A percentile compares a stretch with the other conserved stretches of the same genome.
Conservation (phyloP, 2,329 filamentous ascomycete genomes). For the Stachybotrys chlorohalonatus region DNA sequence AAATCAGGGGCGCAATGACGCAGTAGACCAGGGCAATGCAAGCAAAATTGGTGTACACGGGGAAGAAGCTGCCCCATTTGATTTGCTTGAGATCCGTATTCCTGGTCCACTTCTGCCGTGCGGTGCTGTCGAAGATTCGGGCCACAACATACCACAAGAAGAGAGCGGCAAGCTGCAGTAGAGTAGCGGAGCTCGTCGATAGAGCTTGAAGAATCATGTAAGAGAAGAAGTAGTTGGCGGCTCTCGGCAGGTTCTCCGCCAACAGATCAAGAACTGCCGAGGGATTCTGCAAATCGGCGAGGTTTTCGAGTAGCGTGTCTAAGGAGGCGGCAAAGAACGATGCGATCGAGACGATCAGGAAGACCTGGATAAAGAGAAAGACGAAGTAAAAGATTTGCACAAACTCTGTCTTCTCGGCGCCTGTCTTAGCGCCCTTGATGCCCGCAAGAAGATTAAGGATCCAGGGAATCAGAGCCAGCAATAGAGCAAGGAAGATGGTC, state of each 20-base stretch:
- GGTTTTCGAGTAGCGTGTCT: slow-evolving; percentile 47
- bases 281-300: slow-evolving; percentile 41
- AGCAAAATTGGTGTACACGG: slow-evolving; percentile 92
- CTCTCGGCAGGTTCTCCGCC: slow-evolving; percentile 71
- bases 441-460: slow-evolving; percentile 65
- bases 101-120: slow-evolving; percentile 71
- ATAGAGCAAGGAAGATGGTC: slow-evolving; percentile 62
- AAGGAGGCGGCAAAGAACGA: slow-evolving; percentile 60
- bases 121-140: slow-evolving; percentile 74
- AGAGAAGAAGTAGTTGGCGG: slow-evolving; percentile 95
- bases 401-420: slow-evolving; percentile 67
- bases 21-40: slow-evolving; percentile 87
- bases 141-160: slow-evolving; percentile 74
- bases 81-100: slow-evolving; percentile 72
- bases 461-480: slow-evolving; percentile 74
- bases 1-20: slow-evolving; percentile 80
- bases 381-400: slow-evolving; percentile 90
- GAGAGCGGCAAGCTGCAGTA: slow-evolving; percentile 75
- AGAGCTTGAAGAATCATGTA: slow-evolving; percentile 96
- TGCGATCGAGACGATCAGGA: slow-evolving; percentile 83
- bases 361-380: slow-evolving; percentile 91
- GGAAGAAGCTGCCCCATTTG: slow-evolving; percentile 90
- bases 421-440: slow-evolving; percentile 74
- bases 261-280: slow-evolving; percentile 60
- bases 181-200: slow-evolving; percentile 79